Evolutionary conservation across 2,329 filamentous ascomycete genomes (phyloP).

Genomic region (Fusarium pseudocircinatum): DNA sequence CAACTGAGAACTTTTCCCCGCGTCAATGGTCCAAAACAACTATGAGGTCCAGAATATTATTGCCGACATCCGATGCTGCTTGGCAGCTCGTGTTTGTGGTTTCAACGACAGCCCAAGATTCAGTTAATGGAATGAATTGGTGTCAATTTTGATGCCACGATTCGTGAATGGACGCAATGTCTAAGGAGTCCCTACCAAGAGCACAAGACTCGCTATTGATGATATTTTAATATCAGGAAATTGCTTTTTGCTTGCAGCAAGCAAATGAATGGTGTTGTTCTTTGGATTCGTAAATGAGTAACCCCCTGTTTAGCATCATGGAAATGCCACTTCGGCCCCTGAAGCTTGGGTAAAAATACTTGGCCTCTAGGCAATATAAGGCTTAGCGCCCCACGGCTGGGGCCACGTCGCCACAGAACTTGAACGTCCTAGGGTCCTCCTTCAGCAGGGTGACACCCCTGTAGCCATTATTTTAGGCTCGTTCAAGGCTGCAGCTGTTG

Average conservation of each 20-base stretch:
- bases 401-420: slow-evolving; percentile 35
- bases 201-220: not conserved
- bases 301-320: slow-evolving; percentile 21
- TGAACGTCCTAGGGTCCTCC: not conserved
- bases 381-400: slow-evolving; percentile 26
- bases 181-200: not conserved
- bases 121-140: slow-evolving; percentile 11
- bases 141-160: not conserved
- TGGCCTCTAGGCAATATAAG: not conserved
- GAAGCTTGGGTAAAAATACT: slow-evolving; percentile 26
- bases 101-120: slow-evolving; percentile 10
- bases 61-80: slow-evolving; percentile 30
- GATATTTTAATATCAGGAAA: slow-evolving; percentile 3
- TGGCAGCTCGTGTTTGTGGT: slow-evolving; percentile 12
- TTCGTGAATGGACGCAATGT: not conserved
- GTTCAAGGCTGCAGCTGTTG: slow-evolving; percentile 8
- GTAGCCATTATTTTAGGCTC: slow-evolving; percentile 14
- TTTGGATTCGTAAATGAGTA: not conserved
- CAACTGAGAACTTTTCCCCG: slow-evolving; percentile 13
- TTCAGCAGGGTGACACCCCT: slow-evolving; percentile 18
- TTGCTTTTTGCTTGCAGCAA: slow-evolving; percentile 1
- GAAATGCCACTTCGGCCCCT: slow-evolving; percentile 20
- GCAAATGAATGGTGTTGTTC: not conserved
- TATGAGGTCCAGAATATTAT: slow-evolving; percentile 23
- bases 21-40: slow-evolving; percentile 49